Percentiles rank a stretch among this genome's conserved stretches.
Conservation (phyloP, 306 rosid genomes). For the Purshia tridentata region DNA sequence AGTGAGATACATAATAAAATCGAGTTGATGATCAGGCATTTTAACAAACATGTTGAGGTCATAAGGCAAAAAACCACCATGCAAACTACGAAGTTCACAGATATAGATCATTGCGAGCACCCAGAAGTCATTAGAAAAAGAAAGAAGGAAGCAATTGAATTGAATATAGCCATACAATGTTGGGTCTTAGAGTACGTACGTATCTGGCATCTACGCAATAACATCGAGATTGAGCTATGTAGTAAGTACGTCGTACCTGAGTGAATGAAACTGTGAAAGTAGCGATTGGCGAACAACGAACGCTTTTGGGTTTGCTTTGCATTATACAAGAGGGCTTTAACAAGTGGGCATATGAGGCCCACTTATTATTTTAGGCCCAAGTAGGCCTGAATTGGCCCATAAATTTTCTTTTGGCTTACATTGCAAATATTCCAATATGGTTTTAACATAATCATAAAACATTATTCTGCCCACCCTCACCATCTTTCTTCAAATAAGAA, state of each 20-base stretch:
- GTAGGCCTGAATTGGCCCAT: no score
- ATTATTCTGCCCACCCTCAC: no score
- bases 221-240: background rate
- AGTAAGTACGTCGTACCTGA: background rate
- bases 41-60: constrained; percentile 19
- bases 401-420: no score
- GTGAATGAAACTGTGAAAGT: background rate
- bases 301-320: background rate
- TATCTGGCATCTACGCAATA: background rate
- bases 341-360: background rate
- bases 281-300: background rate
- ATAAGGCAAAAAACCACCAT: background rate
- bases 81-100: no score
- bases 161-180: no score
- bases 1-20: background rate
- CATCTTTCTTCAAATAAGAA: no score
- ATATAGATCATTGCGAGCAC: background rate
- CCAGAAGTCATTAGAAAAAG: background rate
- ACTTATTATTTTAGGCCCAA: no score
- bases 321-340: background rate
- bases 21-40: constrained; percentile 21
- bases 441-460: no score
- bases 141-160: background rate
- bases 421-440: no score
- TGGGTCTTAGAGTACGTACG: background rate